Percentiles rank a stretch among this genome's conserved stretches.
These are phyloP conservation scores for Sarocladium strictum DNA, from an alignment of 2,329 filamentous ascomycete genomes.

Conservation along the genomic window DNA sequence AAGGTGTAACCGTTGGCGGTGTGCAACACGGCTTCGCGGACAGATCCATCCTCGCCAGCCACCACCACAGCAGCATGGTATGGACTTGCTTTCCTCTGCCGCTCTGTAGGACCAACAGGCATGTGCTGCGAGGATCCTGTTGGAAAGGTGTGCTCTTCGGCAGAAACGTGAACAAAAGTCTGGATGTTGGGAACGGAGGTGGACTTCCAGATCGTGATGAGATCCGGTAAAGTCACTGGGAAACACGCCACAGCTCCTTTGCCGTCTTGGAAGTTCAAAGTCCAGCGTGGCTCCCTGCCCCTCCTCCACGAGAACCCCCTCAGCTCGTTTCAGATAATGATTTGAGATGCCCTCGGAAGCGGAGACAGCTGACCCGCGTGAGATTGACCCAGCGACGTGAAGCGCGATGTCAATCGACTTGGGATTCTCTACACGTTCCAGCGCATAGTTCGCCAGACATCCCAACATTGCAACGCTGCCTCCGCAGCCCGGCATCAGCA, in stretches of 20 bases:
- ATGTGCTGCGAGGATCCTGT: conserved; percentile 7
- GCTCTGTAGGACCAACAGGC: conserved; percentile 14
- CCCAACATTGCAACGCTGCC: conserved; percentile 18
- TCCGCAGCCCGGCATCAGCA: conserved; percentile 18
- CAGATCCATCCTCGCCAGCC: conserved; percentile 9
- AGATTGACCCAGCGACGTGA: conserved; percentile 15
- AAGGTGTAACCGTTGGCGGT: conserved; percentile 19
- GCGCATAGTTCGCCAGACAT: conserved; percentile 12
- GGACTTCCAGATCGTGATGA: conserved; percentile 17
- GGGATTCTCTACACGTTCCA: neutral
- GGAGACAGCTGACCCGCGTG: conserved; percentile 15
- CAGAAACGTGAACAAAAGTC: conserved; percentile 13
- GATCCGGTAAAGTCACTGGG: conserved; percentile 16
- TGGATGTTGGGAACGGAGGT: conserved; percentile 14
- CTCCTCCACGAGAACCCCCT: neutral
- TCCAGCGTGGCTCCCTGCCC: neutral
- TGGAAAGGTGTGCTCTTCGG: conserved; percentile 9
- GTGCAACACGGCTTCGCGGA: conserved; percentile 13
- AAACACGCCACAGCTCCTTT: conserved; percentile 14
- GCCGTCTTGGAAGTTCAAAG: conserved; percentile 18
- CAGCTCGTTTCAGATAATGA: neutral
- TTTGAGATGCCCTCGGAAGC: conserved; percentile 9
- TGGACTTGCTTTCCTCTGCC: conserved; percentile 13
- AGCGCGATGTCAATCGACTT: conserved; percentile 16
- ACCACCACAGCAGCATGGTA: conserved; percentile 16